phyloP scores from a whole-genome alignment of 2,329 filamentous ascomycete species.

The Cercospora nicotianae region DNA sequence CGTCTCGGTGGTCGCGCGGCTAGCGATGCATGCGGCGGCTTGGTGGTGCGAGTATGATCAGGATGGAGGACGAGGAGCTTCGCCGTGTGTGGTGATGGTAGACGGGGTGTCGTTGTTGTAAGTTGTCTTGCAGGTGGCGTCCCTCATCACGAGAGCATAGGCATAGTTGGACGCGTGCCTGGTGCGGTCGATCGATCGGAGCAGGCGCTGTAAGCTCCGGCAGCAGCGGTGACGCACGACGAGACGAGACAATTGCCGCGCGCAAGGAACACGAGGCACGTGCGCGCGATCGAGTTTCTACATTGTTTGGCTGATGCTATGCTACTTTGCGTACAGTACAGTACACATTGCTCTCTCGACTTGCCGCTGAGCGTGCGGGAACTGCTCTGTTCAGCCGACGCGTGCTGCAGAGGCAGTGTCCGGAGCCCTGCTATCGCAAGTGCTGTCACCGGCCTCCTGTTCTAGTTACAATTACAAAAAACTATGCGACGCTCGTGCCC shows the following conservation, averaged over 20 bases:
- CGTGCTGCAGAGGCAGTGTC: background rate
- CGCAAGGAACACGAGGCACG: background rate
- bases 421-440: background rate
- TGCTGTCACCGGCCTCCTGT: background rate
- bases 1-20: background rate
- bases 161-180: background rate
- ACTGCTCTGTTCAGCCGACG: background rate
- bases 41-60: background rate
- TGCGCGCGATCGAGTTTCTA: slow-evolving; percentile 1
- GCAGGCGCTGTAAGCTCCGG: slow-evolving; percentile 2
- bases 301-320: slow-evolving; percentile 9
- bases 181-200: background rate
- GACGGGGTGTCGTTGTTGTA: background rate
- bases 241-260: background rate
- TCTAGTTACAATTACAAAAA: slow-evolving; percentile 24
- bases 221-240: slow-evolving; percentile 4
- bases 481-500: slow-evolving; percentile 21
- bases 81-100: background rate
- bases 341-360: background rate
- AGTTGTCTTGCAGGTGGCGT: background rate
- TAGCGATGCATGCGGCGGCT: background rate
- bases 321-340: background rate
- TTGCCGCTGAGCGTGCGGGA: background rate
- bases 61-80: background rate
- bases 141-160: background rate